Base-by-base conservation (phyloP, 2,329 filamentous ascomycete genomes). In the Rhinocladiella similis region DNA sequence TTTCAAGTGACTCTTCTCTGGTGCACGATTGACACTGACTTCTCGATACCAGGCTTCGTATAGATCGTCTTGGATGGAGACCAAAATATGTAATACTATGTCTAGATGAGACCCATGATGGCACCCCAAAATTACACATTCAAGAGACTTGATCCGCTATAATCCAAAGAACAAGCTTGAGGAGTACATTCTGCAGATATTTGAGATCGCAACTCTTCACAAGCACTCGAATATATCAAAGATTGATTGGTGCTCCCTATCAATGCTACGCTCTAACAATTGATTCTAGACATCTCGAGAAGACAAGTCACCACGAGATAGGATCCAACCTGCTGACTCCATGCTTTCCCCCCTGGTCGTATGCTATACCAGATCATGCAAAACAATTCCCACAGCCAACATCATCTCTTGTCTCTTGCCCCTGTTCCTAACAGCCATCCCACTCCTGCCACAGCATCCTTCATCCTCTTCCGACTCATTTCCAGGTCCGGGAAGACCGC, bases 401-500 rank as follows among this genome's bases (percentile, higher is more conserved):
- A 46, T 16, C 19, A 27, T 12, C 47, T 18, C 22, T 48, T 16
- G 7, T 47, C 29, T 10, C 20, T 35, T 12, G 5, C 14, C 4
- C 19, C 13, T 19, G n/a, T 18, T 3, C 51, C 20, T 43, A 63
- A 50, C 36, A 63, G 25, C 61, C 61, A 63, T 4, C 50, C 56
- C 5, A 61, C 25, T 2, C 61, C 61, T 3, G 61, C 59, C 1
- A 63, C 53, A 9, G 47, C 39, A 47, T 63, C 53, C 9, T 36
- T 38, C 50, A 57, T 55, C 53, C 58, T 54, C 27, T 45, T 48
- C 29, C 36, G 50, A 7, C 41, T 57, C 59, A 61, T 63, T 19
- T 63, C 56, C 42, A 63, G 20, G 13, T 55, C 36, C n/a, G 55
- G 53, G 45, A 55, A 59, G 19, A 51, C 53, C 2, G 27, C 35